A percentile compares a stretch with the other conserved stretches of the same genome.
Conservation (phyloP, 805 yeast genomes). For the Ogataea naganishii region DNA sequence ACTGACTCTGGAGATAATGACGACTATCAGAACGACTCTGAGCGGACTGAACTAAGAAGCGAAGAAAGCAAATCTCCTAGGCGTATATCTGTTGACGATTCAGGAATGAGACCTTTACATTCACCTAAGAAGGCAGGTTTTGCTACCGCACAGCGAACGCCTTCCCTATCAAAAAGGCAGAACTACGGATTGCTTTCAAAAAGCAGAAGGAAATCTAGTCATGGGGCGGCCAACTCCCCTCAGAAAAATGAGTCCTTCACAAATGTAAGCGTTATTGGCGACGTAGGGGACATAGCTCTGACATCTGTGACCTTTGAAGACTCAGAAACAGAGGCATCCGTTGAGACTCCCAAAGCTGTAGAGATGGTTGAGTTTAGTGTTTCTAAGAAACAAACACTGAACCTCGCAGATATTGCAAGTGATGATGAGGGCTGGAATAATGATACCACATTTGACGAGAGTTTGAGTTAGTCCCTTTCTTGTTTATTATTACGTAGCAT, state of each 20-base stretch:
- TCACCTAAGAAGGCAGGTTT: slow-evolving; percentile 9
- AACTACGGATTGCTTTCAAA: slow-evolving; percentile 18
- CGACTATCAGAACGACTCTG: slow-evolving; percentile 1
- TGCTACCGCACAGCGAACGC: slow-evolving; percentile 16
- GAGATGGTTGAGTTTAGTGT: too few relatives aligned
- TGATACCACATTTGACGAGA: too few relatives aligned
- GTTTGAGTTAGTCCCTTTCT: too few relatives aligned
- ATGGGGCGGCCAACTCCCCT: slow-evolving; percentile 3
- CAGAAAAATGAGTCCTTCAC: too few relatives aligned
- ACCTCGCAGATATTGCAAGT: too few relatives aligned
- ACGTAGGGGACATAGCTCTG: neutral
- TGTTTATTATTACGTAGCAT: too few relatives aligned
- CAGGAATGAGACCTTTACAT: slow-evolving; percentile 1
- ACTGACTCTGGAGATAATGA: neutral
- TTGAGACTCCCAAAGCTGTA: too few relatives aligned
- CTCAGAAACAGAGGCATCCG: too few relatives aligned
- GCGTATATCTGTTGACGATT: neutral
- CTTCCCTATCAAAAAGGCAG: slow-evolving; percentile 21
- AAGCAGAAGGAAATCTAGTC: slow-evolving; percentile 6
- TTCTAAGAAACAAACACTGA: too few relatives aligned
- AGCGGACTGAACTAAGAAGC: neutral
- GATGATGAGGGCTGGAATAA: too few relatives aligned
- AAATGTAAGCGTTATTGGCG: neutral
- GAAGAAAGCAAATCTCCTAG: neutral
- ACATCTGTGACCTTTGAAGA: too few relatives aligned